Conservation (phyloP, 805 yeast species). For the Nakazawaea pomicola region DNA sequence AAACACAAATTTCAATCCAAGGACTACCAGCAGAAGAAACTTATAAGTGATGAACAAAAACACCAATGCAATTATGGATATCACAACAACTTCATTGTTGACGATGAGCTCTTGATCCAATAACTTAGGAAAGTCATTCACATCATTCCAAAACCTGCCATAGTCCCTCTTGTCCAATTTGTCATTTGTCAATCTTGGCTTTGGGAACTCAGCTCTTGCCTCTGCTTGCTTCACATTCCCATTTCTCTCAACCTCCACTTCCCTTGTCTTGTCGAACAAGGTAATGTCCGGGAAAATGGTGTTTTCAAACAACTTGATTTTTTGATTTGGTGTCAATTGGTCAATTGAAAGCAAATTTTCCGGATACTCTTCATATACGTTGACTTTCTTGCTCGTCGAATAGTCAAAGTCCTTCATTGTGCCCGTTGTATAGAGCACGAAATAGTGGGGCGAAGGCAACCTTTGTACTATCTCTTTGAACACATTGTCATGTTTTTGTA, state of each 20-base stretch:
- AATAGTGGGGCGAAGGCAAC: conserved; percentile 68
- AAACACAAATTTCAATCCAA: conserved; percentile 5
- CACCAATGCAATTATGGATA: conserved; percentile 29
- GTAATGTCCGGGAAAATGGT: conserved; percentile 54
- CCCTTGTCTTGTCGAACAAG: conserved; percentile 41
- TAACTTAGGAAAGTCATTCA: conserved; percentile 26
- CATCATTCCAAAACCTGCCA: conserved; percentile 7
- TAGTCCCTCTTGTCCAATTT: conserved; percentile 13
- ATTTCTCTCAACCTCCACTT: conserved; percentile 51
- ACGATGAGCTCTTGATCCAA: conserved; percentile 41
- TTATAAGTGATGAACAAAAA: conserved; percentile 5
- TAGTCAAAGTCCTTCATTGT: conserved; percentile 21
- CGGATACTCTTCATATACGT: conserved; percentile 25
- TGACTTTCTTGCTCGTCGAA: conserved; percentile 14
- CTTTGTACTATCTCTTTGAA: conserved; percentile 55
- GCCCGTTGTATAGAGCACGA: conserved; percentile 53
- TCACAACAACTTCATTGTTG: conserved; percentile 45
- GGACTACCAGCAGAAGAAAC: neutral
- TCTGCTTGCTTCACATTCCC: conserved; percentile 27
- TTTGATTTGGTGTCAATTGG: conserved; percentile 25
- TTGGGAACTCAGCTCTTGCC: conserved; percentile 24
- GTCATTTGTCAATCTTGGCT: conserved; percentile 26
- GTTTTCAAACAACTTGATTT: conserved; percentile 26
- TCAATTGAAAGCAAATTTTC: conserved; percentile 22
- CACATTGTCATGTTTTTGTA: conserved; percentile 25